phyloP scores from a whole-genome alignment of 305 asterid genomes.

The Galium porrigens region DNA sequence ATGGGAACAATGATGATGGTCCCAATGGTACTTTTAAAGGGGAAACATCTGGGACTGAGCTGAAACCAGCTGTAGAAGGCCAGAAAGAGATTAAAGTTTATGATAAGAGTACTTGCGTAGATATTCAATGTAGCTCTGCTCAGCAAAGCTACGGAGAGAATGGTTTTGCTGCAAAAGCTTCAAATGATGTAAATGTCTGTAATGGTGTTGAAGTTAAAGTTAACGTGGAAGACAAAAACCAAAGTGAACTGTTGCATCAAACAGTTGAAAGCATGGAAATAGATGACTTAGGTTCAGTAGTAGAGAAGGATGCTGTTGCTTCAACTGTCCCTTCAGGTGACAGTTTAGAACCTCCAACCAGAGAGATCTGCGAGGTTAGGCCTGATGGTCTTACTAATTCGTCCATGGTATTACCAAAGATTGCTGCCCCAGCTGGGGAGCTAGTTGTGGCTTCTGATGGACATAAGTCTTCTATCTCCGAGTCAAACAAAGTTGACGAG shows the following conservation, averaged over 20 bases:
- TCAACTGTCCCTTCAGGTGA: constrained; percentile 19
- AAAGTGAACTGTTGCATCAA: constrained; percentile 25
- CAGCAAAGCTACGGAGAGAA: constrained; percentile 28
- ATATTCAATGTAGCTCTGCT: constrained; percentile 25
- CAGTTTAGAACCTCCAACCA: constrained; percentile 20
- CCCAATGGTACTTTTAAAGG: constrained; percentile 19
- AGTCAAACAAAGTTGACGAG: constrained; percentile 43
- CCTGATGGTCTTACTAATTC: constrained; percentile 26
- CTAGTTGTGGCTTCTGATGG: constrained; percentile 27
- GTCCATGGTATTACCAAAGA: constrained; percentile 24
- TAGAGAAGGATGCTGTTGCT: constrained; percentile 22
- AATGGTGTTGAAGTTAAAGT: constrained; percentile 25
- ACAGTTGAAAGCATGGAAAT: constrained; percentile 23
- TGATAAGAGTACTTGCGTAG: constrained; percentile 24
- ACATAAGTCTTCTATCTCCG: constrained; percentile 24
- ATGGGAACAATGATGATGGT: constrained; percentile 21
- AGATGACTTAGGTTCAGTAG: constrained; percentile 31
- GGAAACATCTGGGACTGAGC: constrained; percentile 24
- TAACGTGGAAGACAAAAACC: constrained; percentile 21
- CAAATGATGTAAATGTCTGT: constrained; percentile 27
- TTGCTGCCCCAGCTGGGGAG: constrained; percentile 20
- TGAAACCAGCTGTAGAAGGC: constrained; percentile 24
- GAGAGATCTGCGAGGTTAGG: constrained; percentile 19
- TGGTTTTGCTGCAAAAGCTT: constrained; percentile 23
- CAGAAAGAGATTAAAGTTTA: constrained; percentile 32